phyloP scores from a whole-genome alignment of 225 moss, liverwort and hornwort genomes.

The Ulota crispa region DNA sequence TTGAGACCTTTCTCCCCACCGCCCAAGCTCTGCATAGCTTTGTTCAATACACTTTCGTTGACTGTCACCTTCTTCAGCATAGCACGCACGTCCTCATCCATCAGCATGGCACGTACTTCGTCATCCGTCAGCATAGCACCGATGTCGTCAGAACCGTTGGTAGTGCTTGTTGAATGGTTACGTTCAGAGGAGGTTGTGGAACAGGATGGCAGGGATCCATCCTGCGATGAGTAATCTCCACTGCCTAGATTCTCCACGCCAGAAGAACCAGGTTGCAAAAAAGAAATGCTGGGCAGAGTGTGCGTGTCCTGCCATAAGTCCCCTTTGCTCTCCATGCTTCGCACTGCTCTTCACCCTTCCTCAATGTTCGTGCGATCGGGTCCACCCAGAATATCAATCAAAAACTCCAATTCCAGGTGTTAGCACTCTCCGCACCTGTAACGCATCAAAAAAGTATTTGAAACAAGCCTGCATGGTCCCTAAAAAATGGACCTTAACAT shows the following conservation, averaged over 20 bases:
- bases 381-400: neutral
- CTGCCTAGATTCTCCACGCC: conserved; percentile 32
- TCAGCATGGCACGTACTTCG: conserved; percentile 47
- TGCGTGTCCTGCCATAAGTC: neutral
- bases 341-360: neutral
- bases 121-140: conserved; percentile 43
- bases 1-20: conserved; percentile 54
- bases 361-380: neutral
- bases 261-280: neutral
- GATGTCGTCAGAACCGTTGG: conserved; percentile 15
- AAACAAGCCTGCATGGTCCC: neutral
- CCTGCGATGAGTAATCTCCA: conserved; percentile 32
- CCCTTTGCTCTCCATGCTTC: neutral
- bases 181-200: conserved; percentile 39
- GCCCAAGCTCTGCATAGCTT: conserved; percentile 46
- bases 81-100: conserved; percentile 43
- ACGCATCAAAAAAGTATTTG: neutral
- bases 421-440: conserved; percentile 24
- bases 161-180: neutral
- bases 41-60: conserved; percentile 42
- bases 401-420: neutral
- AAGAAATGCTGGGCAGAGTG: neutral
- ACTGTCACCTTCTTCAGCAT: conserved; percentile 54
- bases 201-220: conserved; percentile 31
- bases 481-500: neutral